Base-by-base conservation (phyloP, 805 yeast species). In the Lachancea meyersii region DNA sequence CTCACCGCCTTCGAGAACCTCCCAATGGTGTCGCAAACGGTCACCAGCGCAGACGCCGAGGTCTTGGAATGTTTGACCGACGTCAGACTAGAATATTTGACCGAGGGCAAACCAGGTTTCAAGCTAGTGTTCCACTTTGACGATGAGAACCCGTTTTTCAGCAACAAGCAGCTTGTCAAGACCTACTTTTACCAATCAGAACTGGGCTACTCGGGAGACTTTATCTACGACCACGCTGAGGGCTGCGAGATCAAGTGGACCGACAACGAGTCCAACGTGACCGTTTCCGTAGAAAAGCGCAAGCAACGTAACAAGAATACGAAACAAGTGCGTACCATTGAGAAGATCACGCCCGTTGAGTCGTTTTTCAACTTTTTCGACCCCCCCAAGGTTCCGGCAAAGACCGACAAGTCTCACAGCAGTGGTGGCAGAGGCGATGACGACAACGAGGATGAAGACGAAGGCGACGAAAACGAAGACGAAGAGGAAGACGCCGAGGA, bases 281-380 rank as follows among this genome's bases (percentile, higher is more conserved):
- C 97, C 16, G 77, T 93, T 44, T 69, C 72, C 46, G 81, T 93
- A 45, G 97, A 91, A 72, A 85, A 86, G 75, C 82, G 97, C 70
- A 93, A 89, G 70, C 98, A 93, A 72, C 82, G 97, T 71, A 93
- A 93, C 68, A 91, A 89, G 72, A 79, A 83, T 64, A 93, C 98
- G 46, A 89, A 89, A 66, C 96, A 93, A 63, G 91, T 96, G 14
- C 80, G 98, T 67, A 88, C 95, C 38, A 82, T 93, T 54, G 97
- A 91, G 68, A 91, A 91, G 70, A 73, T 87, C 54, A 80, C 95
- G 7, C 96, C 97, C n/a, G 78, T 81, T 41, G 96, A 87, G 56
- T 87, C 96, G 18, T 93, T 93, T 71, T 93, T 93, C 77, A 85
- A 83, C 71, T 93, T 93, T 70, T 93, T 93, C 66, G 85, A 80